A percentile compares a stretch with the other conserved stretches of the same genome.
phyloP scores from a whole-genome alignment of 1,284 basidiomycete species.

The Fomitopsis palustris region DNA sequence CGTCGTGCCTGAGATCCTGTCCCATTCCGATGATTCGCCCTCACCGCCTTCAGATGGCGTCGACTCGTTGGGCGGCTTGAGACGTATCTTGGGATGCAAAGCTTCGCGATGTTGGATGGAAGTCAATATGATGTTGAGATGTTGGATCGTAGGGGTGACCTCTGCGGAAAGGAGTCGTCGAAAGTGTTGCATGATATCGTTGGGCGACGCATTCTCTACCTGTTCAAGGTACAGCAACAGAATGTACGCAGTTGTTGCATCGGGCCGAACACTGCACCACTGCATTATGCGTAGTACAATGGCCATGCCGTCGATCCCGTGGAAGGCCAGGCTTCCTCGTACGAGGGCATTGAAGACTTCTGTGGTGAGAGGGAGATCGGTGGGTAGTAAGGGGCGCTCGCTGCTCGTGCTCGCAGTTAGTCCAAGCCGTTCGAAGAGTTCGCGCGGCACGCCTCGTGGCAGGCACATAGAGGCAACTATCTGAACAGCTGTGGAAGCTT shows the following conservation, averaged over 20 bases:
- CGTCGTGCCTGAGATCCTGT: slow-evolving; percentile 23
- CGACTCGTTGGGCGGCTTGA: slow-evolving; percentile 38
- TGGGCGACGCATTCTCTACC: slow-evolving; percentile 37
- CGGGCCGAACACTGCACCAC: slow-evolving; percentile 41
- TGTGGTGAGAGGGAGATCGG: slow-evolving; percentile 32
- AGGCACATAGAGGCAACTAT: slow-evolving; percentile 46
- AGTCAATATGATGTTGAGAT: slow-evolving; percentile 39
- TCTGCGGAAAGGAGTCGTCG: slow-evolving; percentile 36
- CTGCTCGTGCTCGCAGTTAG: background rate
- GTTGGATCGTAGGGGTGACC: slow-evolving; percentile 43
- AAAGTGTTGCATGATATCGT: slow-evolving; percentile 43
- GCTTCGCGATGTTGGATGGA: slow-evolving; percentile 40
- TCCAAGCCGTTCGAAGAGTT: slow-evolving; percentile 22
- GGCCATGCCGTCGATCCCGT: slow-evolving; percentile 44
- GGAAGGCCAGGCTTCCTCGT: slow-evolving; percentile 40
- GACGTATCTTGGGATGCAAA: slow-evolving; percentile 45
- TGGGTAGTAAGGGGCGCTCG: slow-evolving; percentile 9
- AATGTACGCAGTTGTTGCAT: slow-evolving; percentile 50
- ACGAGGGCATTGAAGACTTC: slow-evolving; percentile 60
- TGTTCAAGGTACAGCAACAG: slow-evolving; percentile 48
- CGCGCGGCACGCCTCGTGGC: slow-evolving; percentile 18
- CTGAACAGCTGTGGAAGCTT: slow-evolving; percentile 43
- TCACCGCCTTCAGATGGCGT: background rate
- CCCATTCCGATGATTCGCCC: slow-evolving; percentile 8
- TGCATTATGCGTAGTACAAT: slow-evolving; percentile 53